A percentile compares a stretch with the other conserved stretches of the same genome.
phyloP scores from a whole-genome alignment of 192 early-diverging fungal genomes.

The Funneliformis mosseae region DNA sequence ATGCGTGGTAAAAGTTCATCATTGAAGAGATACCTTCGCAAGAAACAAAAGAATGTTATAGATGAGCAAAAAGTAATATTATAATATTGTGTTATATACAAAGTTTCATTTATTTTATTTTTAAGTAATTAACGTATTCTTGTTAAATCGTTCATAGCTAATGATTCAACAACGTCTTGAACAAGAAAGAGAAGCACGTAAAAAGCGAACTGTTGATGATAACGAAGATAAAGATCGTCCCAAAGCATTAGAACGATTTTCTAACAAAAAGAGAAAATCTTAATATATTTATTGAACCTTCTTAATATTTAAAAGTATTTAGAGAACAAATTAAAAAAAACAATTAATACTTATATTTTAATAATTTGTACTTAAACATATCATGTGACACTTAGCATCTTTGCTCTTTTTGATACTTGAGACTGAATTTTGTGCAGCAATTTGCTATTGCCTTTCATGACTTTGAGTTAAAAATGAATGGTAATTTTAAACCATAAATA shows the following conservation, averaged over 20 bases:
- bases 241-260: background rate
- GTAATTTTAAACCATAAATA: too few species aligned
- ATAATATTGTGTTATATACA: conserved; percentile 17
- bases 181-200: conserved; percentile 8
- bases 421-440: too few species aligned
- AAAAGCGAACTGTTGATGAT: background rate
- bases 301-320: too few species aligned
- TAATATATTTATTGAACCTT: background rate
- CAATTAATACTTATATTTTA: too few species aligned
- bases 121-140: background rate
- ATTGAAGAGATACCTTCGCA: conserved; percentile 72
- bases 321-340: too few species aligned
- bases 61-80: conserved; percentile 66
- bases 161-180: conserved; percentile 1
- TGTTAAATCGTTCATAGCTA: background rate
- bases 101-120: background rate
- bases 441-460: too few species aligned
- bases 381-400: too few species aligned
- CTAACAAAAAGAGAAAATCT: background rate
- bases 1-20: conserved; percentile 78
- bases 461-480: too few species aligned
- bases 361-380: too few species aligned
- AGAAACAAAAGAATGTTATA: conserved; percentile 80
- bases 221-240: background rate
- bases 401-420: too few species aligned